phyloP scores from a whole-genome alignment of 805 yeast species.

The Zygosaccharomyces gambellarensis region DNA sequence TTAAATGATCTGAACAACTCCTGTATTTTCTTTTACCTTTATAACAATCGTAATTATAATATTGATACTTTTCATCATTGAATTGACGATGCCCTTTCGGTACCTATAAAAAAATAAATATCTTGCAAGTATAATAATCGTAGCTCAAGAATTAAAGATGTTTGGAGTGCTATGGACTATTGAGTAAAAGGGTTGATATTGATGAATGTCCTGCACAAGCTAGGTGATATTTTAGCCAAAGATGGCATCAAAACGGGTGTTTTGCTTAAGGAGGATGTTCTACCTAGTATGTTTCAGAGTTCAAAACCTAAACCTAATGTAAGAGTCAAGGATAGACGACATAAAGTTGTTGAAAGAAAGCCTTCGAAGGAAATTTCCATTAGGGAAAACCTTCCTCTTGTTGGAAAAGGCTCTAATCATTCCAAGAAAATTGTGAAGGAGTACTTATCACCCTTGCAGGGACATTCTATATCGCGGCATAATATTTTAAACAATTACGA shows the following conservation, averaged over 20 bases:
- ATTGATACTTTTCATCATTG: not conserved
- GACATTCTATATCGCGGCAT: conserved; percentile 27
- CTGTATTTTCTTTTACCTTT: not conserved
- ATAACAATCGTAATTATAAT: not conserved
- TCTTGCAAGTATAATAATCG: not conserved
- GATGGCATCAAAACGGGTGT: conserved; percentile 14
- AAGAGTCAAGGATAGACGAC: not conserved
- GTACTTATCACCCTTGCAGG: conserved; percentile 28
- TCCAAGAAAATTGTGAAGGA: conserved; percentile 28
- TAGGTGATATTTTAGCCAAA: conserved; percentile 29
- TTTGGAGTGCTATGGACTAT: not conserved
- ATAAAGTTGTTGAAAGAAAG: not conserved
- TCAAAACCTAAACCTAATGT: conserved; percentile 5
- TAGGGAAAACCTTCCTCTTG: conserved; percentile 14
- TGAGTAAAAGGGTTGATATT: not conserved
- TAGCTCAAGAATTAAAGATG: not conserved
- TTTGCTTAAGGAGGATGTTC: conserved; percentile 8
- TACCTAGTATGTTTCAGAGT: conserved; percentile 10
- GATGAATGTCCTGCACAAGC: conserved; percentile 33
- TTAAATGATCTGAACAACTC: not conserved
- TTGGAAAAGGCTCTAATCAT: conserved; percentile 32
- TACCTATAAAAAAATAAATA: not conserved
- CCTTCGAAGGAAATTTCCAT: not conserved
- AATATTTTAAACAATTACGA: conserved; percentile 21
- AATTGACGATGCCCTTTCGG: not conserved